A percentile compares a stretch with the other conserved stretches of the same genome.
Conservation (phyloP, 73 alveolate genomes). For the Paramecium caudatum region DNA sequence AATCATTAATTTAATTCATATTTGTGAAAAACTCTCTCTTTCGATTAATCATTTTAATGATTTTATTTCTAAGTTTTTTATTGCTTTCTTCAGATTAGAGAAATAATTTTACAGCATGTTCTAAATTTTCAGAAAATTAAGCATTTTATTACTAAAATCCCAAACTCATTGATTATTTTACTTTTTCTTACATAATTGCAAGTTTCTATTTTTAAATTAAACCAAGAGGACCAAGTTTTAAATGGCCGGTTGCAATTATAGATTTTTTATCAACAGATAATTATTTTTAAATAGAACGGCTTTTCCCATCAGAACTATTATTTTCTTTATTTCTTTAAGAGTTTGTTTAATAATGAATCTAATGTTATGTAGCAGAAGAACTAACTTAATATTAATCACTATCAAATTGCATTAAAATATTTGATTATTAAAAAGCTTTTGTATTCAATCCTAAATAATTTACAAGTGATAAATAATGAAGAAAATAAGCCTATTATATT, state of each 20-base stretch:
- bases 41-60: background rate
- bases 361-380: background rate
- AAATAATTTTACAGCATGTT: conserved; percentile 52
- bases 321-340: background rate
- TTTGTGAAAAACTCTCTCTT: conserved; percentile 22
- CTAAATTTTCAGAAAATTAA: conserved; percentile 5
- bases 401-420: background rate
- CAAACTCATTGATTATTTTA: background rate
- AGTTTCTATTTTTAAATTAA: background rate
- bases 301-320: background rate
- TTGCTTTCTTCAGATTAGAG: conserved; percentile 38
- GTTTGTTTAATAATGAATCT: background rate
- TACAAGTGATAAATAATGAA: background rate
- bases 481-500: background rate
- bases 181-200: background rate
- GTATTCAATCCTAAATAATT: background rate
- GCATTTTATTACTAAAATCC: conserved; percentile 22
- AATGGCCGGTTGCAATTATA: background rate
- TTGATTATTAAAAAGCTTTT: conserved; percentile 53
- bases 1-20: background rate
- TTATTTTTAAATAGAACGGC: background rate
- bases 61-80: background rate
- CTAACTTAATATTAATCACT: background rate
- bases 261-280: background rate
- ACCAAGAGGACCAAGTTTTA: background rate